Evolutionary conservation across 768 basidiomycete species (phyloP).

Genomic region (Auricularia heimuer): DNA sequence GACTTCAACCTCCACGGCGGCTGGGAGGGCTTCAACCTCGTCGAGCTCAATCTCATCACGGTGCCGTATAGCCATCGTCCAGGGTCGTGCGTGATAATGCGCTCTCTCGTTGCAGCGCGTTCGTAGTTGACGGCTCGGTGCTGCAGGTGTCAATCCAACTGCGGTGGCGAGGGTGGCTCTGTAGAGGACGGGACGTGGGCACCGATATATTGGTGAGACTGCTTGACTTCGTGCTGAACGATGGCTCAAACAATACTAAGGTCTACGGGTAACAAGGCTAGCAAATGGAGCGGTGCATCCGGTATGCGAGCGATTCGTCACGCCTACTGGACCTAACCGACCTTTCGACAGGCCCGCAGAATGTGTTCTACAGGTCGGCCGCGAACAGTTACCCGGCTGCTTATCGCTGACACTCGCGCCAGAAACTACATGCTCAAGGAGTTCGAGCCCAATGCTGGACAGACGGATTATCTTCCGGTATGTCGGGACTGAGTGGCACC

Average conservation of each 20-base stretch:
- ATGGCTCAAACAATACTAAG: too few species aligned
- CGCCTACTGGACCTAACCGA: not conserved
- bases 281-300: not conserved
- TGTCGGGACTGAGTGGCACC: not conserved
- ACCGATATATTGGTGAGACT: not conserved
- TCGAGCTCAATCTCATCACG: not conserved
- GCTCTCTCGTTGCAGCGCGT: not conserved
- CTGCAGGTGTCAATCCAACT: not conserved
- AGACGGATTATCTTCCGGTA: not conserved
- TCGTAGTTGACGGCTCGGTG: not conserved
- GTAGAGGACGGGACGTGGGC: not conserved
- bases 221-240: too few species aligned
- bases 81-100: not conserved
- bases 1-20: slow-evolving; percentile 1
- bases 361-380: not conserved
- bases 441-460: not conserved
- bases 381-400: not conserved
- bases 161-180: not conserved
- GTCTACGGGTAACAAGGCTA: not conserved
- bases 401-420: too few species aligned
- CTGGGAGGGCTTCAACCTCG: not conserved
- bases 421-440: not conserved
- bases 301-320: not conserved
- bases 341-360: not conserved
- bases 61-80: not conserved